Conservation (phyloP, 2,329 filamentous ascomycete species). For the Dothistroma pini region DNA sequence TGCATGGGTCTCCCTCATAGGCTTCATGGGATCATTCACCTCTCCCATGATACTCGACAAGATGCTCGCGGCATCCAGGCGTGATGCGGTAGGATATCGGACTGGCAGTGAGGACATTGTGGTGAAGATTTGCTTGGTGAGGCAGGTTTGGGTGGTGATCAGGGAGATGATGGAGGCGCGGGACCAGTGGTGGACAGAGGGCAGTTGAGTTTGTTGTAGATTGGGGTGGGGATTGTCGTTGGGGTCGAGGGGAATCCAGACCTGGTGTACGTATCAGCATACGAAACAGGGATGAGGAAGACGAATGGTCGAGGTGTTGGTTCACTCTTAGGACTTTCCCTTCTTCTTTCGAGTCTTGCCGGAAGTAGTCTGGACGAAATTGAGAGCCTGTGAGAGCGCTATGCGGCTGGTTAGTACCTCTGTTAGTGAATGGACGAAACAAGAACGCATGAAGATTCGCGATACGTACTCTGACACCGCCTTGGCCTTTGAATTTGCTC, state of each 20-base stretch:
- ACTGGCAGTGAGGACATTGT: not conserved
- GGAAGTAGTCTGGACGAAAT: constrained; percentile 6
- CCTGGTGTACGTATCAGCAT: not conserved
- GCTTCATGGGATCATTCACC: not conserved
- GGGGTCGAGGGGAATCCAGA: constrained; percentile 6
- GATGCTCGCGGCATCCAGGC: not conserved
- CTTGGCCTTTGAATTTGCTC: not conserved
- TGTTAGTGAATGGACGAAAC: not conserved
- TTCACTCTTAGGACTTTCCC: constrained; percentile 4
- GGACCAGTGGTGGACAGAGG: not conserved
- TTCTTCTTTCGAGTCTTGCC: not conserved
- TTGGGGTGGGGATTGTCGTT: not conserved
- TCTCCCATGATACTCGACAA: not conserved
- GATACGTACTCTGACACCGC: not conserved
- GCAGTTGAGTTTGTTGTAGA: not conserved
- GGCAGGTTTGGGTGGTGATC: not conserved
- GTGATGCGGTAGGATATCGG: not conserved
- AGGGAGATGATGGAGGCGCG: not conserved
- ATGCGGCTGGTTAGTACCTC: not conserved
- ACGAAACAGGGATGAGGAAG: not conserved
- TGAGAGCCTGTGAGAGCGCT: not conserved
- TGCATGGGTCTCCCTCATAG: not conserved
- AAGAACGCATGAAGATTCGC: not conserved
- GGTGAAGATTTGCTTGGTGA: not conserved
- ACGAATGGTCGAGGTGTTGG: not conserved